These are phyloP conservation scores for Fusarium oxysporum DNA, from an alignment of 2,329 filamentous ascomycete species.

Conservation along the genomic window DNA sequence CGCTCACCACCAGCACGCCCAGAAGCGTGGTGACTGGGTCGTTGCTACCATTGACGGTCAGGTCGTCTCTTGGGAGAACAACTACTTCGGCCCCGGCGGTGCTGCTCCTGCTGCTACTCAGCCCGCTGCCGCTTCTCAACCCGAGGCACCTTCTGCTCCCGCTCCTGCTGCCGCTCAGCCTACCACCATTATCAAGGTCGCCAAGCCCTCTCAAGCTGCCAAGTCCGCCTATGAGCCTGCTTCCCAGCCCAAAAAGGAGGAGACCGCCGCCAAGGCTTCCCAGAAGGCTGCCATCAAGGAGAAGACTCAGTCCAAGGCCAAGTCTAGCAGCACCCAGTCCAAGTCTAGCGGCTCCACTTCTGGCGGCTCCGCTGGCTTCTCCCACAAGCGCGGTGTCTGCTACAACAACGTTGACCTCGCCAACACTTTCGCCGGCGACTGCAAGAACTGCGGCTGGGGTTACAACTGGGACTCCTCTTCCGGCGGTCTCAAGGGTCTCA, in stretches of 20 bases:
- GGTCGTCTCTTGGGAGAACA: slow-evolving; percentile 56
- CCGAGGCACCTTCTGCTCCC: slow-evolving; percentile 16
- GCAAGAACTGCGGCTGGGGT: slow-evolving; percentile 65
- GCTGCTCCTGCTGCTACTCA: slow-evolving; percentile 41
- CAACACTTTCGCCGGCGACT: slow-evolving; percentile 58
- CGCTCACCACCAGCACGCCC: slow-evolving; percentile 50
- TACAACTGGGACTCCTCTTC: slow-evolving; percentile 75
- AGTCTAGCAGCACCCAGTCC: slow-evolving; percentile 13
- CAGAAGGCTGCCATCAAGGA: slow-evolving; percentile 21
- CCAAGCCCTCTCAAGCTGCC: slow-evolving; percentile 38
- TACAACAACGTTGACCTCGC: slow-evolving; percentile 72
- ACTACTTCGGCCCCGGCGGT: slow-evolving; percentile 51
- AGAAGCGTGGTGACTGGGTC: slow-evolving; percentile 52
- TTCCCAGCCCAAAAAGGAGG: slow-evolving; percentile 2
- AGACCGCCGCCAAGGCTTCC: neutral
- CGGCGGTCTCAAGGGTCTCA: slow-evolving; percentile 58
- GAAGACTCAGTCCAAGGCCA: slow-evolving; percentile 6
- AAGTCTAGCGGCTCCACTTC: slow-evolving; percentile 10
- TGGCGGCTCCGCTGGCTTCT: slow-evolving; percentile 38
- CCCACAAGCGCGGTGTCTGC: slow-evolving; percentile 72
- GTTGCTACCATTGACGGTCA: slow-evolving; percentile 45
- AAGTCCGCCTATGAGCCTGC: slow-evolving; percentile 17
- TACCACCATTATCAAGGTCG: slow-evolving; percentile 43
- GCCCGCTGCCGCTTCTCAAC: slow-evolving; percentile 18
- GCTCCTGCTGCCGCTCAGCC: slow-evolving; percentile 20